Percentiles rank a stretch among this genome's conserved stretches.
Conservation (phyloP, 768 basidiomycete species). For the Boletus coccyginus region DNA sequence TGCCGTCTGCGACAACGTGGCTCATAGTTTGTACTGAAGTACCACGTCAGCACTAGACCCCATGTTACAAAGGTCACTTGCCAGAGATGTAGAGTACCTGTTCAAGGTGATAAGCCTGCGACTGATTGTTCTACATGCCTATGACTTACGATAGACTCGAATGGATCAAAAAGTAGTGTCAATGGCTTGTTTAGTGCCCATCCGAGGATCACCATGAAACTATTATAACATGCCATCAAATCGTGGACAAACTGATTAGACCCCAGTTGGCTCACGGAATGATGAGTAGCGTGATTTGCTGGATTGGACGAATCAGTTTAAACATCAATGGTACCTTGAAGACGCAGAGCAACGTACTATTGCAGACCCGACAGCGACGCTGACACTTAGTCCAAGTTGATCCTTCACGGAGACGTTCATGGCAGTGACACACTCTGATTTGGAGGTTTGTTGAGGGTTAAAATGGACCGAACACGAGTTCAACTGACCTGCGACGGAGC, state of each 20-base stretch:
- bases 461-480: neutral
- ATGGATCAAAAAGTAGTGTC: slow-evolving; percentile 84
- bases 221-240: slow-evolving; percentile 25
- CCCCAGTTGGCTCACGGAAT: slow-evolving; percentile 56
- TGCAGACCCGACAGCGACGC: slow-evolving; percentile 79
- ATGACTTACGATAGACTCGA: slow-evolving; percentile 65
- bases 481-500: slow-evolving; percentile 67
- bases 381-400: slow-evolving; percentile 78
- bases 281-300: slow-evolving; percentile 82
- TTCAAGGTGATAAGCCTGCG: slow-evolving; percentile 9
- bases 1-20: slow-evolving; percentile 77
- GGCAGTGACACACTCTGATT: slow-evolving; percentile 80
- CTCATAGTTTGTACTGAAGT: slow-evolving; percentile 74
- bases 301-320: neutral
- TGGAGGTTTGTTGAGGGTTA: neutral
- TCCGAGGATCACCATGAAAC: slow-evolving; percentile 69
- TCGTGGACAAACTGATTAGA: neutral
- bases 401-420: slow-evolving; percentile 86
- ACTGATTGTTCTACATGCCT: neutral
- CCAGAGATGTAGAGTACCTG: slow-evolving; percentile 39
- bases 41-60: slow-evolving; percentile 11
- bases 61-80: slow-evolving; percentile 35
- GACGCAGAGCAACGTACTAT: slow-evolving; percentile 46
- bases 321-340: neutral
- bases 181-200: slow-evolving; percentile 83